phyloP scores from a whole-genome alignment of 345 rosid genomes.

The Brassica juncea region DNA sequence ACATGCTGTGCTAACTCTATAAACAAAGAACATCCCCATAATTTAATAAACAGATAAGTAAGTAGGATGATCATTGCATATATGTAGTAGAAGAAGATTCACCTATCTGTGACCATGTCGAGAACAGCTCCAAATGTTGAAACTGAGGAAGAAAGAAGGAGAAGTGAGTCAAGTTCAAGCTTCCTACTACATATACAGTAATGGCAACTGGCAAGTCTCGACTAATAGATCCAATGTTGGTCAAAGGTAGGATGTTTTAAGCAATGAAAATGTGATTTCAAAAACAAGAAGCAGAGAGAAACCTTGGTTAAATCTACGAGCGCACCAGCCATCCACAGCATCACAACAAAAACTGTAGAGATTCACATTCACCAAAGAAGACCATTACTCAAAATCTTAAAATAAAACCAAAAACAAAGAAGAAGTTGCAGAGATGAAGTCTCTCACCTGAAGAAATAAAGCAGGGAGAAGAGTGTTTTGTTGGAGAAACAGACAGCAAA shows the following conservation, averaged over 20 bases:
- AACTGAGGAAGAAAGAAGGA: constrained; percentile 50
- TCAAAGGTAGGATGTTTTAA: not conserved
- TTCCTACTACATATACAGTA: not conserved
- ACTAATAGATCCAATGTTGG: not conserved
- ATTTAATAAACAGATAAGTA: not conserved
- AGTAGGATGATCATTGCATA: constrained; percentile 7
- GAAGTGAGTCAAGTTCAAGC: constrained; percentile 14
- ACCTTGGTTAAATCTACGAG: constrained; percentile 98
- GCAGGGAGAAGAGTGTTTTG: constrained; percentile 71
- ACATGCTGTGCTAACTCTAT: constrained; percentile 98
- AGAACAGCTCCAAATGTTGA: constrained; percentile 98
- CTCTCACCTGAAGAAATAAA: constrained; percentile 74
- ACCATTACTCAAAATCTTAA: not conserved
- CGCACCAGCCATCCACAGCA: constrained; percentile 98
- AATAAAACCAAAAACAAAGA: not conserved
- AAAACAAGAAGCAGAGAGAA: not conserved
- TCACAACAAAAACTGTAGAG: constrained; percentile 85
- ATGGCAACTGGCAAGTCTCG: not conserved
- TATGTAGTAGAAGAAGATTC: constrained; percentile 13
- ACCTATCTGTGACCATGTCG: constrained; percentile 99
- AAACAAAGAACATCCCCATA: constrained; percentile 13
- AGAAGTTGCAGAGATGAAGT: not conserved
- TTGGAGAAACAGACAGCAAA: constrained; percentile 84
- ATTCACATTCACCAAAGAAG: constrained; percentile 7
- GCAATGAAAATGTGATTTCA: not conserved